A percentile compares a stretch with the other conserved stretches of the same genome.
These are phyloP conservation scores for Pelargonium nanum DNA, from an alignment of 345 rosid species.

Conservation along the genomic window DNA sequence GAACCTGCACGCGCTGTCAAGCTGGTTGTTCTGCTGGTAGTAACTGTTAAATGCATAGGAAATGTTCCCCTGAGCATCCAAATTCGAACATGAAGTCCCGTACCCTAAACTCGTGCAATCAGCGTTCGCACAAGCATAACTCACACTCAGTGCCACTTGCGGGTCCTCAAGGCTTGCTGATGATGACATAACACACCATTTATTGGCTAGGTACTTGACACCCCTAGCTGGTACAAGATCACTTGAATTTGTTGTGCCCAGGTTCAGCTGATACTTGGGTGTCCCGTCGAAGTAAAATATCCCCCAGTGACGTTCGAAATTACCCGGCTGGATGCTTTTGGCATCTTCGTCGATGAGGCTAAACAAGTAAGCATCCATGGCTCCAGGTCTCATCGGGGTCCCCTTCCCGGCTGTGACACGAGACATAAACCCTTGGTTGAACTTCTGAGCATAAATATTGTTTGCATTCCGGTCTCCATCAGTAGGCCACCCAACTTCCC, in stretches of 20 bases:
- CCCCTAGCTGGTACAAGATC: conserved; percentile 33
- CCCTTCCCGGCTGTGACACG: conserved; percentile 19
- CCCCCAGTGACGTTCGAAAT: too few relatives aligned
- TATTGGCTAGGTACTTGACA: conserved; percentile 33
- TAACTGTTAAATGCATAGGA: conserved; percentile 64
- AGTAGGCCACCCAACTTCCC: conserved; percentile 35
- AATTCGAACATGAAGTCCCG: conserved; percentile 41
- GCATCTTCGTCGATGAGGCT: too few relatives aligned
- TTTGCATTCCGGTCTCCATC: conserved; percentile 25
- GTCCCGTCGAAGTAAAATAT: too few relatives aligned
- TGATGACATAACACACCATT: conserved; percentile 51
- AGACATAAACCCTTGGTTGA: conserved; percentile 21
- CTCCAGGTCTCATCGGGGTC: conserved; percentile 17
- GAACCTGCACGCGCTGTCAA: conserved; percentile 47
- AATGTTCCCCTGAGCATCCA: conserved; percentile 30
- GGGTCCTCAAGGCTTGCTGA: conserved; percentile 39
- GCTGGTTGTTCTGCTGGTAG: conserved; percentile 49
- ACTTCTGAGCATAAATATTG: conserved; percentile 16
- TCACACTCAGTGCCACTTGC: conserved; percentile 41
- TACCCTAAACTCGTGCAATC: conserved; percentile 63
- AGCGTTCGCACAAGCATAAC: conserved; percentile 51
- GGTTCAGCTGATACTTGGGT: too few relatives aligned
- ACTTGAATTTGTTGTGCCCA: conserved; percentile 10
- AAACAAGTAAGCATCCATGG: conserved; percentile 18
- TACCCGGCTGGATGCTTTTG: too few relatives aligned